phyloP scores from a whole-genome alignment of 306 rosid species.

The Morella rubra region DNA sequence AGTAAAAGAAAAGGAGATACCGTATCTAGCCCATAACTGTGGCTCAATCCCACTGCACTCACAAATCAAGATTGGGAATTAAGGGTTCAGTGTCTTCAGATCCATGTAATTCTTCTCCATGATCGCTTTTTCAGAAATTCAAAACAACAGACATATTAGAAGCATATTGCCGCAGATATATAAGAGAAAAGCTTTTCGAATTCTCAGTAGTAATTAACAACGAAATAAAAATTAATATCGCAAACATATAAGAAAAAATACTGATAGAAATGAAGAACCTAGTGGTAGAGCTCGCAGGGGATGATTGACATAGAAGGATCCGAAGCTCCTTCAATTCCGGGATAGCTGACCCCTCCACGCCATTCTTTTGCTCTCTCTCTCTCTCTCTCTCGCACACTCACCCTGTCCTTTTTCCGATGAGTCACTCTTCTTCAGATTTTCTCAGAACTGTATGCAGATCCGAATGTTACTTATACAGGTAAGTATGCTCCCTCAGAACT shows the following conservation, averaged over 20 bases:
- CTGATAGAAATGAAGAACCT: constrained; percentile 52
- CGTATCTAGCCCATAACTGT: constrained; percentile 96
- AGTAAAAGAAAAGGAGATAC: constrained; percentile 40
- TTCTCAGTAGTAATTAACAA: neutral
- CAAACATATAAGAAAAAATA: too few relatives aligned
- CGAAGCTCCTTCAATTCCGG: constrained; percentile 82
- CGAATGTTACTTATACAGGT: too few relatives aligned
- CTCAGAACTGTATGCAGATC: too few relatives aligned
- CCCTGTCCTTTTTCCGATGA: neutral
- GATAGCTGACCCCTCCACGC: constrained; percentile 89
- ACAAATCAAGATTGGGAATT: constrained; percentile 84
- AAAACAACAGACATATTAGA: constrained; percentile 1
- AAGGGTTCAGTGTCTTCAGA: constrained; percentile 79
- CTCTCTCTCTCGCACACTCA: neutral
- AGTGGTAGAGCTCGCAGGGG: constrained; percentile 81
- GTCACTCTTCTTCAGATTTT: neutral
- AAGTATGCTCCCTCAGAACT: too few relatives aligned
- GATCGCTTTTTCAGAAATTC: constrained; percentile 53
- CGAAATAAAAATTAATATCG: neutral
- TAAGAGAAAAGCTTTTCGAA: neutral
- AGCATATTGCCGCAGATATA: neutral
- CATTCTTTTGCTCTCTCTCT: constrained; percentile 42
- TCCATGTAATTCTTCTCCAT: constrained; percentile 85
- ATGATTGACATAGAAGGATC: constrained; percentile 83
- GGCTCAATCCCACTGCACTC: constrained; percentile 85